phyloP scores from a whole-genome alignment of 176 grass and related monocot species.

The Pontederia crassipes region DNA sequence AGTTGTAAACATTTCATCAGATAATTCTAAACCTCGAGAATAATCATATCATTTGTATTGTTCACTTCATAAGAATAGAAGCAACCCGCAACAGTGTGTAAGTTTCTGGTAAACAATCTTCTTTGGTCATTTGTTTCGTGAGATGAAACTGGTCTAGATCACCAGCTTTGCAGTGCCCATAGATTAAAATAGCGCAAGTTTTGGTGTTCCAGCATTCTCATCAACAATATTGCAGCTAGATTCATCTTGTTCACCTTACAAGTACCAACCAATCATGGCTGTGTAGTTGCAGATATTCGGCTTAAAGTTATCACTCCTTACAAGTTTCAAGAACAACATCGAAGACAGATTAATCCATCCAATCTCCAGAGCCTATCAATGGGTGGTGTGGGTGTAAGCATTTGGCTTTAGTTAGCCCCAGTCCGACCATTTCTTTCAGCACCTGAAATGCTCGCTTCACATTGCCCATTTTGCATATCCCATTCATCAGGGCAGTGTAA shows the following conservation, averaged over 20 bases:
- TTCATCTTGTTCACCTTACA: slow-evolving; percentile 68
- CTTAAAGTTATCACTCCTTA: slow-evolving; percentile 57
- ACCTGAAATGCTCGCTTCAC: slow-evolving; percentile 82
- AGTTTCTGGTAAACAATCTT: slow-evolving; percentile 56
- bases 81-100: slow-evolving; percentile 57
- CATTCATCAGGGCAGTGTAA: slow-evolving; percentile 59
- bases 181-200: slow-evolving; percentile 58
- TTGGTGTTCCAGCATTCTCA: slow-evolving; percentile 81
- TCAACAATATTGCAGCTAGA: slow-evolving; percentile 73
- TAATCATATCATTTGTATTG: slow-evolving; percentile 66
- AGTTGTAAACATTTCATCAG: slow-evolving; percentile 50
- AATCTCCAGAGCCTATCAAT: slow-evolving; percentile 79
- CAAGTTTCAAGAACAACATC: slow-evolving; percentile 73
- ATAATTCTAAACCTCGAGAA: slow-evolving; percentile 48
- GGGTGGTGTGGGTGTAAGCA: slow-evolving; percentile 59
- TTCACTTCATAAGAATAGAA: slow-evolving; percentile 46
- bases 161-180: slow-evolving; percentile 55
- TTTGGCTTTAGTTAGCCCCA: slow-evolving; percentile 55
- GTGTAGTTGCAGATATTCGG: slow-evolving; percentile 79
- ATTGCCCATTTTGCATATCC: slow-evolving; percentile 46
- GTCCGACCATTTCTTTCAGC: slow-evolving; percentile 70
- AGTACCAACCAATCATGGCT: slow-evolving; percentile 69
- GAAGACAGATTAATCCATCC: slow-evolving; percentile 84
- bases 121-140: slow-evolving; percentile 50
- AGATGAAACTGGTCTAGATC: slow-evolving; percentile 53